Conservation (phyloP, 768 basidiomycete genomes). For the Paxillus rubicundulus region DNA sequence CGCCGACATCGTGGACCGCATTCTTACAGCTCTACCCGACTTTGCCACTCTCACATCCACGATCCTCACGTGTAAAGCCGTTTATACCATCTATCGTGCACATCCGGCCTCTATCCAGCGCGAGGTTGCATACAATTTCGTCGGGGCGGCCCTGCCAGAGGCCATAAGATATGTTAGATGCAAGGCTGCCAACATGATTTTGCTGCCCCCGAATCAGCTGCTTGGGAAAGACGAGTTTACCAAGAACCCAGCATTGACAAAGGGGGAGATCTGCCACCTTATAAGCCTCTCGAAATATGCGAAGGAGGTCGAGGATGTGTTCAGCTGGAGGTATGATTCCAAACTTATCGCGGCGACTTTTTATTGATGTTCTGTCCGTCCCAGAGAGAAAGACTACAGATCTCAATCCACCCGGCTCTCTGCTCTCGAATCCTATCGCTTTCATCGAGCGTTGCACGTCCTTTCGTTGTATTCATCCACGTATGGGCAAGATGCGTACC, state of each 20-base stretch:
- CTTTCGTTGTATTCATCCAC: constrained; percentile 14
- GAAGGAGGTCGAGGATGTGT: constrained; percentile 32
- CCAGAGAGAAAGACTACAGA: constrained; percentile 35
- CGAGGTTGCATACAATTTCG: constrained; percentile 27
- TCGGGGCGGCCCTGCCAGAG: constrained; percentile 30
- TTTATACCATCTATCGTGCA: constrained; percentile 24
- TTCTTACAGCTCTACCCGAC: constrained; percentile 25
- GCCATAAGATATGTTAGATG: constrained; percentile 27
- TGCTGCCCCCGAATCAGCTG: background rate
- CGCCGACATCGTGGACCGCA: constrained; percentile 30
- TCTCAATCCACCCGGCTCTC: constrained; percentile 28
- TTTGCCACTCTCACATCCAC: constrained; percentile 20
- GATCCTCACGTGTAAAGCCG: constrained; percentile 23
- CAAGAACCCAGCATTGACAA: constrained; percentile 14
- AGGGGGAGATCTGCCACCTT: constrained; percentile 20
- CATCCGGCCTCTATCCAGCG: constrained; percentile 30
- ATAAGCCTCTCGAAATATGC: constrained; percentile 19
- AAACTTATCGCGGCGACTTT: background rate
- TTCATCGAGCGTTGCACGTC: constrained; percentile 26
- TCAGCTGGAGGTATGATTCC: constrained; percentile 34
- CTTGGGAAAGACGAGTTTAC: constrained; percentile 14
- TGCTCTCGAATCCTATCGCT: constrained; percentile 27
- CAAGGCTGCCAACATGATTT: background rate
- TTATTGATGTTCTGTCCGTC: background rate
- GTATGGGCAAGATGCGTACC: background rate